Percentiles rank a stretch among this genome's conserved stretches.
phyloP scores from a whole-genome alignment of 768 basidiomycete genomes.

The Kwoniella sp. region DNA sequence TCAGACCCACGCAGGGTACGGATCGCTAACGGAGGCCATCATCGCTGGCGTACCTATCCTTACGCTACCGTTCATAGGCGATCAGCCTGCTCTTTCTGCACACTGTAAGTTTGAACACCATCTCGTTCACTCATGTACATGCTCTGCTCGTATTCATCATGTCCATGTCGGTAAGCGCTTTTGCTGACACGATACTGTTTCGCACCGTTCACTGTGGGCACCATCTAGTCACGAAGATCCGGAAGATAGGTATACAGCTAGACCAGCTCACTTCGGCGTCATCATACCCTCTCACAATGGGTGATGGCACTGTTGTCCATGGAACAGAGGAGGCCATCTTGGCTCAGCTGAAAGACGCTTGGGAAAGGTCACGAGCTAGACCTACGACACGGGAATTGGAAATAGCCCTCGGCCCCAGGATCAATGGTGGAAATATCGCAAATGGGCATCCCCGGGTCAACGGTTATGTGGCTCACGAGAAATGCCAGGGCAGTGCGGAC shows the following conservation, averaged over 20 bases:
- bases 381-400: too few relatives aligned
- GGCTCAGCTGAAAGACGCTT: not conserved
- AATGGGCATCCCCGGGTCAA: too few relatives aligned
- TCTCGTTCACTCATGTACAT: too few relatives aligned
- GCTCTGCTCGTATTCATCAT: too few relatives aligned
- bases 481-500: too few relatives aligned
- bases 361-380: too few relatives aligned
- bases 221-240: not conserved
- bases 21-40: conserved; percentile 24
- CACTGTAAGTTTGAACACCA: not conserved
- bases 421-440: too few relatives aligned
- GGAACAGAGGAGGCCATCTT: not conserved
- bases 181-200: too few relatives aligned
- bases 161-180: too few relatives aligned
- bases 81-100: conserved; percentile 22
- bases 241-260: not conserved
- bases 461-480: too few relatives aligned
- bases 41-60: conserved; percentile 23
- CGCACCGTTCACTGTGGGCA: too few relatives aligned
- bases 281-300: not conserved
- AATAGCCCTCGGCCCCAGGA: too few relatives aligned
- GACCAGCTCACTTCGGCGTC: not conserved
- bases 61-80: conserved; percentile 17
- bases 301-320: not conserved
- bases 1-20: conserved; percentile 22